Evolutionary conservation across 441 rosid species (phyloP).

Genomic region (Erysimum cheiri): DNA sequence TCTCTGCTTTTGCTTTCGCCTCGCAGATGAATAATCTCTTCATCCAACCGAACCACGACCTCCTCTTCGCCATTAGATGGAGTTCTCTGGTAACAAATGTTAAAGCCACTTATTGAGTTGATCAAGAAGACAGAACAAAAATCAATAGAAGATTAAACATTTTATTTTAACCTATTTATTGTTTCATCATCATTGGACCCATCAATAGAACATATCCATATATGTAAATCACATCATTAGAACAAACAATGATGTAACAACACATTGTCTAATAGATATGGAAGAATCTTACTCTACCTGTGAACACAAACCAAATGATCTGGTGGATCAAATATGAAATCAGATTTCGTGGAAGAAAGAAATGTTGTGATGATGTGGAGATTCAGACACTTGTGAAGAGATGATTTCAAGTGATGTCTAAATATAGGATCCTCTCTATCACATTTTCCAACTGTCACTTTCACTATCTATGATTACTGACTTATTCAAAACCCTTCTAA

Average conservation of each 20-base stretch:
- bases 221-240: neutral
- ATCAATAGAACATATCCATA: neutral
- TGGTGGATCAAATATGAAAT: constrained; percentile 13
- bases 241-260: constrained; percentile 27
- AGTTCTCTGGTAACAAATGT: constrained; percentile 20
- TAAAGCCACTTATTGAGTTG: constrained; percentile 12
- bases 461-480: constrained; percentile 46
- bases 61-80: constrained; percentile 59
- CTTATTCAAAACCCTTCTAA: constrained; percentile 41
- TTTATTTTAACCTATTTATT: too few species aligned
- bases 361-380: constrained; percentile 31
- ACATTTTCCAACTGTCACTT: constrained; percentile 44
- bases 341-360: constrained; percentile 12
- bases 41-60: constrained; percentile 75
- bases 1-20: constrained; percentile 54
- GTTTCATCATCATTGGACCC: neutral
- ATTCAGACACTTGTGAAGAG: constrained; percentile 40
- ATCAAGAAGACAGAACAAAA: constrained; percentile 22
- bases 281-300: constrained; percentile 33
- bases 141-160: neutral
- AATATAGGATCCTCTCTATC: constrained; percentile 38
- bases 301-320: constrained; percentile 28
- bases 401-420: constrained; percentile 35
- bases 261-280: constrained; percentile 18
- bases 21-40: constrained; percentile 58